These are phyloP conservation scores for Paramecium tetraurelia DNA, from an alignment of 73 alveolate species.

Conservation along the genomic window DNA sequence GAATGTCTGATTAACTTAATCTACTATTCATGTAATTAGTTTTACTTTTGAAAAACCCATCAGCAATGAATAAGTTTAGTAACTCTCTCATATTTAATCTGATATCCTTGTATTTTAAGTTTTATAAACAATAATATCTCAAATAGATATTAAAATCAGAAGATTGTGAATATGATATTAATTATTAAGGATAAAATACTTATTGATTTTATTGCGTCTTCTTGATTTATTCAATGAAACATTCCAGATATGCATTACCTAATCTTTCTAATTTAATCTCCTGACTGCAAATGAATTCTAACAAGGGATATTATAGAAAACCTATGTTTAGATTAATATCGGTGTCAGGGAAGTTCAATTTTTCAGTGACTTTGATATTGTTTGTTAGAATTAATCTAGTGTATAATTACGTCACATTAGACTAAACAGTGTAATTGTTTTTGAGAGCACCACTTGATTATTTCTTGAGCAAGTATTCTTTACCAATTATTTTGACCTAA, in stretches of 20 bases:
- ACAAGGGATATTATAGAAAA: neutral
- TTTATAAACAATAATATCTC: slow-evolving; percentile 26
- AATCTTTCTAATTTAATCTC: neutral
- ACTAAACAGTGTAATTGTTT: neutral
- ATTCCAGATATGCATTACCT: neutral
- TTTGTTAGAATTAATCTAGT: neutral
- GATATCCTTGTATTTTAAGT: slow-evolving; percentile 2
- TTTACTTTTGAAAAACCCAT: slow-evolving; percentile 46
- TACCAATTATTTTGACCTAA: neutral
- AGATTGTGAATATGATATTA: slow-evolving; percentile 29
- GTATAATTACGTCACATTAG: neutral
- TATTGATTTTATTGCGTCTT: neutral
- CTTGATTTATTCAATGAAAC: neutral
- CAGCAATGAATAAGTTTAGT: slow-evolving; percentile 42
- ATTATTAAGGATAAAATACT: neutral
- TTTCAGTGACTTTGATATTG: neutral
- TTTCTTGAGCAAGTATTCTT: neutral
- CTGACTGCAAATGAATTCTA: neutral
- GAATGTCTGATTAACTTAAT: slow-evolving; percentile 12
- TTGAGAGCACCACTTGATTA: neutral
- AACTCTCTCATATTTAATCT: slow-evolving; percentile 51
- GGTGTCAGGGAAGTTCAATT: neutral
- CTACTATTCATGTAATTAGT: slow-evolving; percentile 46
- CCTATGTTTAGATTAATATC: neutral
- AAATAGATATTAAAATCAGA: slow-evolving; percentile 42